phyloP scores from a whole-genome alignment of 257 asterid genomes.

The Primulina huaijiensis region DNA sequence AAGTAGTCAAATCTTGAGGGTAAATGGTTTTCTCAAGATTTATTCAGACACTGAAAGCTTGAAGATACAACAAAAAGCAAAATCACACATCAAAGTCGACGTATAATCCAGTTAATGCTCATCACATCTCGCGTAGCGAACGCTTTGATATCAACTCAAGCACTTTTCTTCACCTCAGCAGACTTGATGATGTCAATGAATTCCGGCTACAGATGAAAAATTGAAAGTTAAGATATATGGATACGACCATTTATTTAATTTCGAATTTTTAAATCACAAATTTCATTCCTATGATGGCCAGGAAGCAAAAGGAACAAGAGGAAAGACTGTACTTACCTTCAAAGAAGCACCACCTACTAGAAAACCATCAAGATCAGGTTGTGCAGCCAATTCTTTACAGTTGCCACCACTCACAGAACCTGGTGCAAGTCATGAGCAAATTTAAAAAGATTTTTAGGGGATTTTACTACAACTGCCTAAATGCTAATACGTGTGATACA shows the following conservation, averaged over 20 bases:
- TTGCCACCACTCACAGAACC: constrained; percentile 30
- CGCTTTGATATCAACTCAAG: constrained; percentile 30
- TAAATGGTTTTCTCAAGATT: constrained; percentile 19
- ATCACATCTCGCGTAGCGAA: too few relatives aligned
- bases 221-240: constrained; percentile 7
- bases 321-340: constrained; percentile 7
- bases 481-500: not conserved
- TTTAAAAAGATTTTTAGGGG: not conserved
- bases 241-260: not conserved
- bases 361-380: too few relatives aligned
- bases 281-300: not conserved
- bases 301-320: not conserved
- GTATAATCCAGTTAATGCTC: constrained; percentile 20
- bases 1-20: too few relatives aligned
- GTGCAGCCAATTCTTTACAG: too few relatives aligned
- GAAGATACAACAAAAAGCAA: constrained; percentile 28
- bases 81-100: constrained; percentile 15
- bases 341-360: too few relatives aligned
- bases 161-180: constrained; percentile 73
- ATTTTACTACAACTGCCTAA: not conserved
- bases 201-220: constrained; percentile 51
- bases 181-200: constrained; percentile 87
- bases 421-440: not conserved
- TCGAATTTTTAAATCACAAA: not conserved
- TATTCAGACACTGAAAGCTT: constrained; percentile 32